phyloP scores from a whole-genome alignment of 768 basidiomycete genomes.

The Mycena chlorophos region DNA sequence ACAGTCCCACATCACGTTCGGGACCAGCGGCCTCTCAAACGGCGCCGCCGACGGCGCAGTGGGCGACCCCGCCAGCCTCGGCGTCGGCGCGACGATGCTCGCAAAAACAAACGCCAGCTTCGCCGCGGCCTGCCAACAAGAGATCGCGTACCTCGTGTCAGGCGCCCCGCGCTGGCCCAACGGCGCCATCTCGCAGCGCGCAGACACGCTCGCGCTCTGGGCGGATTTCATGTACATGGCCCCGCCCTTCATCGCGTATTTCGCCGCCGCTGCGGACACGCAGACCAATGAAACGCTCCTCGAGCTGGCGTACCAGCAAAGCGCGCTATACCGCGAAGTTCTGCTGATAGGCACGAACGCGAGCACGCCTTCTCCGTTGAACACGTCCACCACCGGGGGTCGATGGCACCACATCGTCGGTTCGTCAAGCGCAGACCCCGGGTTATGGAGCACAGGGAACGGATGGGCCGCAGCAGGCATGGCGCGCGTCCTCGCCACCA shows the following conservation, averaged over 20 bases:
- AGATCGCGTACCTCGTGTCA: slow-evolving; percentile 44
- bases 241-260: slow-evolving; percentile 59
- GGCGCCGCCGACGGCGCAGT: slow-evolving; percentile 50
- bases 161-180: slow-evolving; percentile 39
- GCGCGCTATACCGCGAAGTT: slow-evolving; percentile 47
- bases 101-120: slow-evolving; percentile 38
- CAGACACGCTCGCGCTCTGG: slow-evolving; percentile 49
- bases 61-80: slow-evolving; percentile 56
- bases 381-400: slow-evolving; percentile 13
- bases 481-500: slow-evolving; percentile 56
- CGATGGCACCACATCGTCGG: slow-evolving; percentile 40
- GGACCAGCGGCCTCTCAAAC: slow-evolving; percentile 34
- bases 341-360: slow-evolving; percentile 30
- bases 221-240: slow-evolving; percentile 60
- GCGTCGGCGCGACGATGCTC: slow-evolving; percentile 42
- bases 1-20: slow-evolving; percentile 21
- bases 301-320: slow-evolving; percentile 47
- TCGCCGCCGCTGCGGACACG: slow-evolving; percentile 39
- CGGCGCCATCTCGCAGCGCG: slow-evolving; percentile 56
- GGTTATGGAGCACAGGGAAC: slow-evolving; percentile 58
- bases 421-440: slow-evolving; percentile 37
- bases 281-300: slow-evolving; percentile 40
- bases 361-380: slow-evolving; percentile 8
- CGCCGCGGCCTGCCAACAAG: slow-evolving; percentile 37
- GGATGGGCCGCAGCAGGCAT: slow-evolving; percentile 75